Base-by-base conservation (phyloP, 2,329 filamentous ascomycete genomes). In the Exophiala sideris region DNA sequence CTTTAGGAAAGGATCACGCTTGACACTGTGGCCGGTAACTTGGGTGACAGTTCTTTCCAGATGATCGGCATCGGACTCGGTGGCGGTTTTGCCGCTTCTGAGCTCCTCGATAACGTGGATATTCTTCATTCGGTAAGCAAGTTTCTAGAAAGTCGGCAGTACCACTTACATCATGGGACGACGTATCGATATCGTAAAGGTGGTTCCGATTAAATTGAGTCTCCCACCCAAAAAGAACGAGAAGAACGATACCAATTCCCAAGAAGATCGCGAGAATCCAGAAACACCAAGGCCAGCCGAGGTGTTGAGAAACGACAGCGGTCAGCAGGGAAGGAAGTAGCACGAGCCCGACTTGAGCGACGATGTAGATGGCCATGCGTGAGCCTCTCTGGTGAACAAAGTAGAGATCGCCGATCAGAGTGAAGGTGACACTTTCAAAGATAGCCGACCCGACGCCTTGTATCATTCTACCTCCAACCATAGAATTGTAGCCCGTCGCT, bases 361-460 rank as follows among this genome's bases (percentile, higher is more conserved):
- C 14, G n/a, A 40, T 14, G 14, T 40, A 40, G 16, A 40, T 14
- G 7, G 72, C 71, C 34, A 57, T 47, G 10, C 36, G 14, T 6
- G 21, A 18, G 20, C 50, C 66, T 45, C 70, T 66, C 45, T 71
- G 67, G 39, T 71, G 68, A 53, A 71, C 65, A 59, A 68, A 71
- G 60, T 67, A 71, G 58, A 72, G 65, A 56, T 72, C 70, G 55
- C 70, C 69, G 49, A 75, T 70, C 57, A 67, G 70, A 65, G 71
- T 70, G 16, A 75, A 63, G 2, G 69, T 71, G 29, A 68, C 67
- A 1, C 64, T 68, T 59, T 75, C 70, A 0, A 68, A 66, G 2
- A 70, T 70, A 5, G 65, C 71, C 3, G 65, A 68, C 57, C 74
- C 72, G 62, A 75, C 69, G 3, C 73, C 74, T 46, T 75, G 73